phyloP scores from a whole-genome alignment of 1,284 basidiomycete genomes.

The Microbotryomycetes sp. region DNA sequence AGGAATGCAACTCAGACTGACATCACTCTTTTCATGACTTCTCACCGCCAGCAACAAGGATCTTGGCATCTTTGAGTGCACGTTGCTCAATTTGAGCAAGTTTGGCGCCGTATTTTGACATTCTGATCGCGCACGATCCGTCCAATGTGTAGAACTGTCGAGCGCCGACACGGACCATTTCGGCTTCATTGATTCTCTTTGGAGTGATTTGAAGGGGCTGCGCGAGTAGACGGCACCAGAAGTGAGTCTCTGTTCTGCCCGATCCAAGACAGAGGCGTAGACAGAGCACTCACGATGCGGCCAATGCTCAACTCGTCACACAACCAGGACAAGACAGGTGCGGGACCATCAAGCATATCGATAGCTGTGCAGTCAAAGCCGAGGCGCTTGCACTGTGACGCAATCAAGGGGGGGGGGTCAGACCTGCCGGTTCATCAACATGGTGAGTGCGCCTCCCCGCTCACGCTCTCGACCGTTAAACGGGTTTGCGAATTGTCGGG shows the following conservation, averaged over 20 bases:
- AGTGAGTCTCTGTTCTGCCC: too few relatives aligned
- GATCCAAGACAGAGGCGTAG: not conserved
- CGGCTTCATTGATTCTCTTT: not conserved
- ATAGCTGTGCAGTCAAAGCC: constrained; percentile 80
- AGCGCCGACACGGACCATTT: too few relatives aligned
- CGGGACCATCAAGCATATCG: constrained; percentile 55
- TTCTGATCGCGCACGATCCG: constrained; percentile 12
- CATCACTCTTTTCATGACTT: not conserved
- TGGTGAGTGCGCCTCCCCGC: not conserved
- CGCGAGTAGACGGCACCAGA: not conserved
- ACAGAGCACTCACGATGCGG: constrained; percentile 11
- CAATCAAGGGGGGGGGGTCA: constrained; percentile 22
- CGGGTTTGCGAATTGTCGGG: not conserved
- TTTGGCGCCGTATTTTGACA: constrained; percentile 20
- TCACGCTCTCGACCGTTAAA: constrained; percentile 16
- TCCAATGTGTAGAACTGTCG: constrained; percentile 27
- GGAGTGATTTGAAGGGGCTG: constrained; percentile 20
- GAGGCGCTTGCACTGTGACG: constrained; percentile 52
- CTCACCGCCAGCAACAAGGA: constrained; percentile 14
- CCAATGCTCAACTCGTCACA: constrained; percentile 27
- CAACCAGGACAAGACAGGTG: constrained; percentile 45
- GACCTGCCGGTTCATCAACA: too few relatives aligned
- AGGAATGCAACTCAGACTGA: too few relatives aligned
- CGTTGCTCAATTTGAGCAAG: constrained; percentile 10
- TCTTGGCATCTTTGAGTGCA: constrained; percentile 5